phyloP scores from a whole-genome alignment of 305 asterid species.

The Fraxinus albicans region DNA sequence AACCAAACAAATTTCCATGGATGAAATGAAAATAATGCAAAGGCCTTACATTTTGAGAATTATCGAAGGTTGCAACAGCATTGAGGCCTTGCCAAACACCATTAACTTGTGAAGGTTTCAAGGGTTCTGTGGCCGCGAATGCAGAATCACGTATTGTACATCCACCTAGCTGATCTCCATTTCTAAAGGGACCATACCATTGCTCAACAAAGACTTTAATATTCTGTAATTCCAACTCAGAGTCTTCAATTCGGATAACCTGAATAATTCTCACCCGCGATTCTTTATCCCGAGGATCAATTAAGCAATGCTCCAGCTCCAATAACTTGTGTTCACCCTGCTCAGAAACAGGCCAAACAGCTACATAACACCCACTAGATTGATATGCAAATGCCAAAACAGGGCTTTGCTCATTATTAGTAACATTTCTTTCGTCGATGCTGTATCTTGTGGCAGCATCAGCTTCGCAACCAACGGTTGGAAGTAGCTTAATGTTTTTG shows the following conservation, averaged over 20 bases:
- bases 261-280: constrained; percentile 73
- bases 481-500: constrained; percentile 65
- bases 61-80: constrained; percentile 40
- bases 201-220: constrained; percentile 72
- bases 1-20: neutral
- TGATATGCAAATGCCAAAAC: constrained; percentile 54
- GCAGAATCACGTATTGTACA: constrained; percentile 85
- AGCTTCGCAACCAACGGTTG: constrained; percentile 98
- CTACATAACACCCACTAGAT: constrained; percentile 68
- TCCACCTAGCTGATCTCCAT: constrained; percentile 96
- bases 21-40: neutral
- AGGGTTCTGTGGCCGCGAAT: constrained; percentile 73
- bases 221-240: constrained; percentile 34
- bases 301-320: constrained; percentile 81
- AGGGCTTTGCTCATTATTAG: neutral
- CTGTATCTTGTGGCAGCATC: constrained; percentile 80
- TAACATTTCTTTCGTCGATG: constrained; percentile 38
- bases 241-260: constrained; percentile 29
- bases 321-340: constrained; percentile 5
- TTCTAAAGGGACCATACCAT: constrained; percentile 93
- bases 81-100: constrained; percentile 63
- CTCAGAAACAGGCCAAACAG: constrained; percentile 45
- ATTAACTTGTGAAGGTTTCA: constrained; percentile 41
- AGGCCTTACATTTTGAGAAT: constrained; percentile 29
- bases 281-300: constrained; percentile 57